A percentile compares a stretch with the other conserved stretches of the same genome.
Evolutionary conservation across 768 basidiomycete genomes (phyloP).

Genomic region (Mycena rosella): DNA sequence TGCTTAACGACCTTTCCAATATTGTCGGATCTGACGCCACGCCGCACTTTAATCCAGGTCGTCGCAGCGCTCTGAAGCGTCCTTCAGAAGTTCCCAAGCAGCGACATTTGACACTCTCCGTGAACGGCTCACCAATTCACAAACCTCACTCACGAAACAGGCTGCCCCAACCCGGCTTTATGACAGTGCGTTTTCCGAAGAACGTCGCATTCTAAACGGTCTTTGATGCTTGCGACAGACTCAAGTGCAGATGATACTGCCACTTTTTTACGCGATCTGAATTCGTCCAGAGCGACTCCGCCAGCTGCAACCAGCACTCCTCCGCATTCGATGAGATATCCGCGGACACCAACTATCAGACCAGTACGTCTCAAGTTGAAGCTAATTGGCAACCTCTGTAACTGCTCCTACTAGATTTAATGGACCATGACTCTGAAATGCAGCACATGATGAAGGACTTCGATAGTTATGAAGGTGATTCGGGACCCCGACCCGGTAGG

Average conservation of each 20-base stretch:
- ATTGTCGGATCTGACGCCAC: conserved; percentile 25
- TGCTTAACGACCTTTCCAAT: conserved; percentile 1
- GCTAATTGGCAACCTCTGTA: conserved; percentile 12
- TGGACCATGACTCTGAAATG: conserved; percentile 82
- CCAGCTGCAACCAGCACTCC: conserved; percentile 70
- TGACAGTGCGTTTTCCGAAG: conserved; percentile 48
- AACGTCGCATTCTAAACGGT: not conserved
- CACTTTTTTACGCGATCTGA: conserved; percentile 53
- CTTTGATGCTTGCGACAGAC: conserved; percentile 26
- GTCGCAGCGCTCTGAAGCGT: conserved; percentile 46
- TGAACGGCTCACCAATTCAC: conserved; percentile 57
- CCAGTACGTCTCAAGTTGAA: conserved; percentile 57
- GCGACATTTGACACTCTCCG: conserved; percentile 61
- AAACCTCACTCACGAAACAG: conserved; percentile 53
- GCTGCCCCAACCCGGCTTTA: conserved; percentile 46
- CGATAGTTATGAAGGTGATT: conserved; percentile 64
- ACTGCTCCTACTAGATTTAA: conserved; percentile 61
- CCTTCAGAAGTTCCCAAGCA: conserved; percentile 59
- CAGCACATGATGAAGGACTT: conserved; percentile 69
- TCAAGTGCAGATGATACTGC: conserved; percentile 46
- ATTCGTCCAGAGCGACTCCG: conserved; percentile 55
- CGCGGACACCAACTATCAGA: conserved; percentile 61
- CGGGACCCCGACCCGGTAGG: conserved; percentile 37
- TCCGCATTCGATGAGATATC: conserved; percentile 68
- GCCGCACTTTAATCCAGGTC: conserved; percentile 36